Conservation (phyloP, 441 rosid genomes). For the Jatropha multifida region DNA sequence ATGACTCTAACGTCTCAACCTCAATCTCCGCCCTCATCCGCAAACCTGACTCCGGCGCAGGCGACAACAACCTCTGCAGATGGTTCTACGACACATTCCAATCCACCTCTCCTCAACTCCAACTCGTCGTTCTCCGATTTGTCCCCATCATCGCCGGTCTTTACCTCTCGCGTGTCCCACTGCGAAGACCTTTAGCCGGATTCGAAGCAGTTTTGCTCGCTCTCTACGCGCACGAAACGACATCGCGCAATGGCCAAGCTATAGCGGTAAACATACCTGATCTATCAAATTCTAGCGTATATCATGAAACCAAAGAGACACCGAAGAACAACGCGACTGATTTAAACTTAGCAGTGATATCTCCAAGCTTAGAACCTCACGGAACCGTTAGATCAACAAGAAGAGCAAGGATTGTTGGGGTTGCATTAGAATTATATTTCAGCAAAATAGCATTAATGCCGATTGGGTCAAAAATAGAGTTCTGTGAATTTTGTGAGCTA, state of each 20-base stretch:
- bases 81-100: constrained; percentile 95
- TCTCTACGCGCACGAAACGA: constrained; percentile 72
- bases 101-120: constrained; percentile 54
- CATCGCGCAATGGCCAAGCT: constrained; percentile 60
- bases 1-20: constrained; percentile 46
- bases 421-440: constrained; percentile 68
- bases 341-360: constrained; percentile 60
- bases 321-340: constrained; percentile 44
- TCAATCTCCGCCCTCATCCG: constrained; percentile 64
- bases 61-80: constrained; percentile 76
- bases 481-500: constrained; percentile 58
- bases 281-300: constrained; percentile 62
- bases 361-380: constrained; percentile 76
- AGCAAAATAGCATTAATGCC: constrained; percentile 57
- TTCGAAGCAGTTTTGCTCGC: constrained; percentile 84
- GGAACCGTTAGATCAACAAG: constrained; percentile 71
- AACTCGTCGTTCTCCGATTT: constrained; percentile 73
- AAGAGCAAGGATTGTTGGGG: constrained; percentile 69
- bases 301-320: constrained; percentile 58
- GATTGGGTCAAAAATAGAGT: constrained; percentile 55
- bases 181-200: constrained; percentile 69
- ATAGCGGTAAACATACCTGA: constrained; percentile 67
- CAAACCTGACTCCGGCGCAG: constrained; percentile 69
- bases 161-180: constrained; percentile 73
- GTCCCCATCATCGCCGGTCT: constrained; percentile 63